Conservation (phyloP, 495 filamentous ascomycete genomes). For the Penicillium canariense region DNA sequence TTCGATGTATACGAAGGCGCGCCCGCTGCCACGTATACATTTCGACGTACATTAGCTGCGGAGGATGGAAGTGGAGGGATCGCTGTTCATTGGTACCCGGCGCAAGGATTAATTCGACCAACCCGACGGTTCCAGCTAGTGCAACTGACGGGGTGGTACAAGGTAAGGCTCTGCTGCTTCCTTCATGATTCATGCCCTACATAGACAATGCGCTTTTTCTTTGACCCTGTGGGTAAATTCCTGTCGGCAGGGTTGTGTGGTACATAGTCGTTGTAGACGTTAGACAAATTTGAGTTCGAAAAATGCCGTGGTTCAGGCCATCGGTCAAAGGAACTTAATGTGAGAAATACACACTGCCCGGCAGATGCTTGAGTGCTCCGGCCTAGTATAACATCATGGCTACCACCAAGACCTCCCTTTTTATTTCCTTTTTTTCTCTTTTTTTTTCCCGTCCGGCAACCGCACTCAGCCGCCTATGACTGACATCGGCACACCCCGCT, state of each 20-base stretch:
- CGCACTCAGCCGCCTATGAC: not conserved
- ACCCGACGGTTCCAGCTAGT: not conserved
- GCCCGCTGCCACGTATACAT: conserved; percentile 13
- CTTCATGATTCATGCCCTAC: not conserved
- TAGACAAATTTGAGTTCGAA: not conserved
- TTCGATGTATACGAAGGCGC: conserved; percentile 3
- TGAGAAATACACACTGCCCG: too few species aligned
- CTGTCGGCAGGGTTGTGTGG: not conserved
- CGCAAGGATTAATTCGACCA: not conserved
- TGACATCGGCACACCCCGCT: not conserved
- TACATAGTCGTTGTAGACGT: not conserved
- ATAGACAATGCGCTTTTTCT: conserved; percentile 4
- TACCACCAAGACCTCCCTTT: not conserved
- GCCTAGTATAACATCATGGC: not conserved
- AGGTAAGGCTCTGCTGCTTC: not conserved
- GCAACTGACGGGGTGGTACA: not conserved
- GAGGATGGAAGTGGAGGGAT: conserved; percentile 13
- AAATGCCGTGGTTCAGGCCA: not conserved
- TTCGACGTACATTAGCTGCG: conserved; percentile 3
- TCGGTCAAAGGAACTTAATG: conserved; percentile 9
- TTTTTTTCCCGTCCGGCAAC: not conserved
- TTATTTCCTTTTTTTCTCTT: not conserved
- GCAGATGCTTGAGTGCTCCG: too few species aligned
- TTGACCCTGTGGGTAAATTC: not conserved
- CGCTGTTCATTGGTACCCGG: conserved; percentile 11